Conservation (phyloP, 169 alveolate genomes). For the Cryptosporidium ryanae region DNA sequence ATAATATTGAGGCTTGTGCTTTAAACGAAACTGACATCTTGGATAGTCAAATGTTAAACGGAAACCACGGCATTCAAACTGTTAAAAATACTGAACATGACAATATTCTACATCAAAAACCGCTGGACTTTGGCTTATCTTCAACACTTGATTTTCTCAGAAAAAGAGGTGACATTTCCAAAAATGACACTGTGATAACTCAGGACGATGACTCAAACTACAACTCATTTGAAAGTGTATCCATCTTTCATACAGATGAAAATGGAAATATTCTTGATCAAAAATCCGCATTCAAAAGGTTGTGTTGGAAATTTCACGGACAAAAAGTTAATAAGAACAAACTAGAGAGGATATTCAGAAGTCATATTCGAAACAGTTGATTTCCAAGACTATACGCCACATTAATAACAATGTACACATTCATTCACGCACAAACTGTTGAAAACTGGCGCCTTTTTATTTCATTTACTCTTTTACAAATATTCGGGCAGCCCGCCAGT, state of each 20-base stretch:
- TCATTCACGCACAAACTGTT: not conserved
- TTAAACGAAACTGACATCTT: not conserved
- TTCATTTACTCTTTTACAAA: too few relatives aligned
- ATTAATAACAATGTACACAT: not conserved
- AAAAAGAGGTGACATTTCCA: slow-evolving; percentile 13
- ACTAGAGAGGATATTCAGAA: slow-evolving; percentile 48
- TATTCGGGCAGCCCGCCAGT: not conserved
- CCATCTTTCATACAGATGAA: slow-evolving; percentile 49
- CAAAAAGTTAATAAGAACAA: slow-evolving; percentile 47
- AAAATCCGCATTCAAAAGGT: slow-evolving; percentile 45
- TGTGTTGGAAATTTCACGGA: slow-evolving; percentile 74
- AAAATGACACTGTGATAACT: not conserved
- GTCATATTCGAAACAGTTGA: slow-evolving; percentile 2
- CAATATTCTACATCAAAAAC: slow-evolving; percentile 29
- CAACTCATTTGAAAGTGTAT: not conserved
- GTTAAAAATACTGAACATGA: not conserved
- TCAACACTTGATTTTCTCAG: slow-evolving; percentile 34
- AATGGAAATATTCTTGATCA: slow-evolving; percentile 49
- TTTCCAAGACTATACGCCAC: not conserved
- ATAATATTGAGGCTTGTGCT: not conserved
- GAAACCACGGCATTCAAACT: not conserved
- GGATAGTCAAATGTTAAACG: not conserved
- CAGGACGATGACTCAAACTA: not conserved
- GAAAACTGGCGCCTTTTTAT: not conserved
- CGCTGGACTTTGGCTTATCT: slow-evolving; percentile 56